phyloP scores from a whole-genome alignment of 768 basidiomycete species.

The Termitomyces sp. region DNA sequence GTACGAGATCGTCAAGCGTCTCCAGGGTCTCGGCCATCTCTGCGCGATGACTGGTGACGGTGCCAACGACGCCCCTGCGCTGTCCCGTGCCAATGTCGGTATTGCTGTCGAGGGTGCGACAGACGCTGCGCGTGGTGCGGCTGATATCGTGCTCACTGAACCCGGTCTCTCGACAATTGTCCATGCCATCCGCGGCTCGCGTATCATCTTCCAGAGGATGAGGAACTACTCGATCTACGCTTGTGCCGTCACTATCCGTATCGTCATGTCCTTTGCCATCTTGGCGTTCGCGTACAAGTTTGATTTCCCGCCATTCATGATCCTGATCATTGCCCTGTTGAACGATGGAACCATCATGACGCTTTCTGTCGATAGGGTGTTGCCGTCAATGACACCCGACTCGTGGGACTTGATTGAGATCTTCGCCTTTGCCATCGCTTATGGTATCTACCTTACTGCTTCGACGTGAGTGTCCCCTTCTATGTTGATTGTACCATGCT shows the following conservation, averaged over 20 bases:
- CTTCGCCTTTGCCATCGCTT: constrained; percentile 91
- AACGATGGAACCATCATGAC: constrained; percentile 99
- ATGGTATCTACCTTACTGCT: constrained; percentile 87
- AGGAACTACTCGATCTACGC: constrained; percentile 98
- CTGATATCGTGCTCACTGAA: constrained; percentile 96
- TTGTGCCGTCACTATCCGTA: constrained; percentile 95
- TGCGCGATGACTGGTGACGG: constrained; percentile 99
- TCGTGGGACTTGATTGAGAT: constrained; percentile 97
- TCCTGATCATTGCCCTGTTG: constrained; percentile 93
- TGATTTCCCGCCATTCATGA: constrained; percentile 99
- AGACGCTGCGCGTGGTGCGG: constrained; percentile 96
- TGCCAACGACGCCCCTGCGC: constrained; percentile 97
- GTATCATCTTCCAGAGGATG: constrained; percentile 99
- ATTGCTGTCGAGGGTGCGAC: constrained; percentile 99
- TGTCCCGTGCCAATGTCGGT: constrained; percentile 98
- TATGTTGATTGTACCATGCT: constrained; percentile 6
- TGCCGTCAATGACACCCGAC: constrained; percentile 90
- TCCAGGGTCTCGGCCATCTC: constrained; percentile 92
- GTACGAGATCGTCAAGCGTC: constrained; percentile 98
- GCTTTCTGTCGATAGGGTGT: constrained; percentile 89
- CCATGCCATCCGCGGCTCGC: constrained; percentile 96
- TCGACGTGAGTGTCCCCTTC: constrained; percentile 67
- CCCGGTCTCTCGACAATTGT: constrained; percentile 99
- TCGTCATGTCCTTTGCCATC: constrained; percentile 95
- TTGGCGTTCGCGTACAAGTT: constrained; percentile 95